Conservation (phyloP, 163 green algal genomes). For the Volvox carteri region DNA sequence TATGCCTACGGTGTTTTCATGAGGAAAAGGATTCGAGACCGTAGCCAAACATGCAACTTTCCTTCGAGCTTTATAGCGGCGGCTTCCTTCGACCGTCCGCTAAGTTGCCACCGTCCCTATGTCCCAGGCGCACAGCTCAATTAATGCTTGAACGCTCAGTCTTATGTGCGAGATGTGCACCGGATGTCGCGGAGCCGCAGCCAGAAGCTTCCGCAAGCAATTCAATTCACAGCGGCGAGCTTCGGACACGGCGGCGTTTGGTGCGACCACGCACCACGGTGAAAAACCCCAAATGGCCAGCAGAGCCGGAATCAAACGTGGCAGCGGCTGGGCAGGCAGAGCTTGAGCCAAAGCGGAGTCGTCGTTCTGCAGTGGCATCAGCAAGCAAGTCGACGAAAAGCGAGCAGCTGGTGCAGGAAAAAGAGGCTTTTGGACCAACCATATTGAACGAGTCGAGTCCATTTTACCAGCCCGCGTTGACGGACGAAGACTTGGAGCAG, state of each 20-base stretch:
- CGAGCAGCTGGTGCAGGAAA: not conserved
- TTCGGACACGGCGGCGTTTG: not conserved
- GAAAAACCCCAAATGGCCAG: not conserved
- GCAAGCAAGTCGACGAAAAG: not conserved
- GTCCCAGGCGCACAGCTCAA: not conserved
- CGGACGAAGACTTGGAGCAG: conserved; percentile 69
- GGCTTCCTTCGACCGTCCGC: not conserved
- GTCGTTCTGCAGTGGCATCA: not conserved
- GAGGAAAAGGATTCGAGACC: not conserved
- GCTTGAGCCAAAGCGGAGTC: conserved; percentile 5
- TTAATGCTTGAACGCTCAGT: not conserved
- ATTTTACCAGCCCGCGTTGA: conserved; percentile 70
- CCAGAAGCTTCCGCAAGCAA: conserved; percentile 34
- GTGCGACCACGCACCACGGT: not conserved
- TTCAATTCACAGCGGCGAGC: not conserved
- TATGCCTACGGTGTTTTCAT: too few species aligned
- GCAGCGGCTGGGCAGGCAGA: not conserved
- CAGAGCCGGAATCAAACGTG: not conserved
- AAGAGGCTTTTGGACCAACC: not conserved
- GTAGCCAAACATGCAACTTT: not conserved
- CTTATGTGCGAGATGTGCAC: not conserved
- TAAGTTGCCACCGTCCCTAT: not conserved
- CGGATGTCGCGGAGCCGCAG: conserved; percentile 2
- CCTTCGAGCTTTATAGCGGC: not conserved
- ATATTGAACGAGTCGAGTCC: conserved; percentile 56